Percentiles rank a stretch among this genome's conserved stretches.
Evolutionary conservation across 108 stramenopile genomes (phyloP).

Genomic region (Phaeodactylum tricornutum): DNA sequence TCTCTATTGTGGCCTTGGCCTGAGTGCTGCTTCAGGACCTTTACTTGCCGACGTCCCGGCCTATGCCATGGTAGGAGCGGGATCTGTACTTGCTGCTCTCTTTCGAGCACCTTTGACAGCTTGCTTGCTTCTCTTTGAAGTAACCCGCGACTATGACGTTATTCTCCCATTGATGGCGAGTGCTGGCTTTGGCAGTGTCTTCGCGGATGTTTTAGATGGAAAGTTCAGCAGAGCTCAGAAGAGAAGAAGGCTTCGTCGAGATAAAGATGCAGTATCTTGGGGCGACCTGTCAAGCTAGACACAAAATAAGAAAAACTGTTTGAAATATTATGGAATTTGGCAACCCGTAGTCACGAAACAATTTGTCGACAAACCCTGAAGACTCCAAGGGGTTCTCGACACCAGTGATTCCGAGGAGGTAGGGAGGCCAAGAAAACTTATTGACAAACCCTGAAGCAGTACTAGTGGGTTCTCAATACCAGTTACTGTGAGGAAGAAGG

Average conservation of each 20-base stretch:
- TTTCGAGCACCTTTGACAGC: conserved; percentile 89
- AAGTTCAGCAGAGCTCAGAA: conserved; percentile 13
- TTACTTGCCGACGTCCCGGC: conserved; percentile 55
- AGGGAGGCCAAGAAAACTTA: too few species aligned
- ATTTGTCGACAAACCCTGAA: too few species aligned
- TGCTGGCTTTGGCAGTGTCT: conserved; percentile 50
- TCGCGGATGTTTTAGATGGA: conserved; percentile 35
- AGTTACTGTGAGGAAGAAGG: too few species aligned
- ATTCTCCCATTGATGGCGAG: conserved; percentile 72
- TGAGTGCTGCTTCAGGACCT: background rate
- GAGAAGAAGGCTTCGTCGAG: too few species aligned
- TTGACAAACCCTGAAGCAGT: too few species aligned
- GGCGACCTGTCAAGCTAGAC: conserved; percentile 14
- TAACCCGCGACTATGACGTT: conserved; percentile 88
- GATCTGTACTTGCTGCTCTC: conserved; percentile 69
- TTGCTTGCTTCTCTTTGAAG: conserved; percentile 75
- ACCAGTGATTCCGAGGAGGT: too few species aligned
- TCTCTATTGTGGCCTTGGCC: too few species aligned
- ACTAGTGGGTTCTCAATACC: too few species aligned
- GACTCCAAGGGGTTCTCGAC: too few species aligned
- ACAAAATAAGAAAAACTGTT: too few species aligned
- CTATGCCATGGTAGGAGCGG: conserved; percentile 90
- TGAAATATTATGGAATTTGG: too few species aligned
- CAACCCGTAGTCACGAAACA: too few species aligned
- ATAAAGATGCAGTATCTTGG: conserved; percentile 19